Conservation (phyloP, 2,329 filamentous ascomycete species). For the Nemania sp. region DNA sequence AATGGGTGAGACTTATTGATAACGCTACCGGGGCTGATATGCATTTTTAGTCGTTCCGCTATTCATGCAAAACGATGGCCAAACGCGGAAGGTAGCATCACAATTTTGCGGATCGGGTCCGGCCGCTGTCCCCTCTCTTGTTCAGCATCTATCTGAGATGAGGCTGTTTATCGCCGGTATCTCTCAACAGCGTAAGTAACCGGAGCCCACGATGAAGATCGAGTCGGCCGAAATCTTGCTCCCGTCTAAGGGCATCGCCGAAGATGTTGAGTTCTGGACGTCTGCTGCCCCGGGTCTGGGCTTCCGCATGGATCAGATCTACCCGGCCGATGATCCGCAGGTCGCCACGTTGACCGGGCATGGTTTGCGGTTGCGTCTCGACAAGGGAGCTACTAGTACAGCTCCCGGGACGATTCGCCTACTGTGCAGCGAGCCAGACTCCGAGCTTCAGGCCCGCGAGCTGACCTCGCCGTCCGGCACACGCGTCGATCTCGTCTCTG, state of each 20-base stretch:
- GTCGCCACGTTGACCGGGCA: conserved; percentile 37
- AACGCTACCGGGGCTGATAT: too few species aligned
- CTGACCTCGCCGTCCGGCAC: conserved; percentile 39
- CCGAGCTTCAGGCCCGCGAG: conserved; percentile 17
- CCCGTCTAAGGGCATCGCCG: conserved; percentile 39
- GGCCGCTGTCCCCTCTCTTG: conserved; percentile 15
- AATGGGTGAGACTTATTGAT: too few species aligned
- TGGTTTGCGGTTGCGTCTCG: conserved; percentile 39
- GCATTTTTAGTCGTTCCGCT: conserved; percentile 9
- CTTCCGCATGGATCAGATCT: conserved; percentile 41
- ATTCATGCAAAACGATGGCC: conserved; percentile 11
- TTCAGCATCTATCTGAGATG: conserved; percentile 1
- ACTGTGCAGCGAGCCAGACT: conserved; percentile 32
- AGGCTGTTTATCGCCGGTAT: conserved; percentile 16
- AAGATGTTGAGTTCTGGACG: conserved; percentile 41
- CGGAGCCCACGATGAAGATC: conserved; percentile 33
- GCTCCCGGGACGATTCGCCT: conserved; percentile 29
- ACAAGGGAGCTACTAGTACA: conserved; percentile 22
- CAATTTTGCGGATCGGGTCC: background rate
- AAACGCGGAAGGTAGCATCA: conserved; percentile 31
- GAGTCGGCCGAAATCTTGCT: conserved; percentile 38
- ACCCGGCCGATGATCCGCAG: conserved; percentile 40
- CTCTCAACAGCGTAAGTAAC: conserved; percentile 22
- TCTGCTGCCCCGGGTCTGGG: conserved; percentile 32
- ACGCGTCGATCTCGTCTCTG: conserved; percentile 34